These are phyloP conservation scores for Pestalotiopsis sp. DNA, from an alignment of 2,329 filamentous ascomycete genomes.

Conservation along the genomic window DNA sequence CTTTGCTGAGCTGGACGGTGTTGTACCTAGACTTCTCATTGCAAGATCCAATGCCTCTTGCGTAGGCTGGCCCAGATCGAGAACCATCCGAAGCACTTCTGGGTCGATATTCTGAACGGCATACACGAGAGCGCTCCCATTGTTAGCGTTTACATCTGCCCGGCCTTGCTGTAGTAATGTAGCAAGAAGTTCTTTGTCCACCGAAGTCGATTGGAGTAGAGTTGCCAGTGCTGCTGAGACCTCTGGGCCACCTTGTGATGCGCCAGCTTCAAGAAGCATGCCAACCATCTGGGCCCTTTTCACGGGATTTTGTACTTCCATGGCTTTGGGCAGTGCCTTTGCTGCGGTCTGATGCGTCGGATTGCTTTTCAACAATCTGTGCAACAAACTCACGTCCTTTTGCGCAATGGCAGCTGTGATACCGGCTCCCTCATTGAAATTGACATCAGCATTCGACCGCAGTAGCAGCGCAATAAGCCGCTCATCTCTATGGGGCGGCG, in stretches of 20 bases:
- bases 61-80: constrained; percentile 48
- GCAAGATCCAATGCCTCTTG: constrained; percentile 45
- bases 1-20: constrained; percentile 49
- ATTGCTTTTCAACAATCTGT: constrained; percentile 46
- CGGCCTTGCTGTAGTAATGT: constrained; percentile 53
- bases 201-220: constrained; percentile 45
- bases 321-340: constrained; percentile 50
- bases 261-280: constrained; percentile 50
- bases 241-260: constrained; percentile 43
- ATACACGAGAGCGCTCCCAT: constrained; percentile 44
- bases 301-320: constrained; percentile 45
- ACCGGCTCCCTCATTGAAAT: constrained; percentile 54
- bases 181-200: constrained; percentile 53
- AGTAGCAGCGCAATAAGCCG: constrained; percentile 56
- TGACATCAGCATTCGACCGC: constrained; percentile 55
- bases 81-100: constrained; percentile 49
- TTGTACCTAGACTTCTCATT: constrained; percentile 44
- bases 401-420: constrained; percentile 51
- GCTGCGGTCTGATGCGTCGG: constrained; percentile 51
- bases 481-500: constrained; percentile 50
- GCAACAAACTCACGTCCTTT: constrained; percentile 49
- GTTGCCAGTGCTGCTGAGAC: constrained; percentile 46
- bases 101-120: constrained; percentile 47
- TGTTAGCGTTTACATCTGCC: constrained; percentile 55
- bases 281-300: constrained; percentile 49